These are phyloP conservation scores for Saccharum officinarum DNA, from an alignment of 176 grass and related monocot species.

Conservation along the genomic window DNA sequence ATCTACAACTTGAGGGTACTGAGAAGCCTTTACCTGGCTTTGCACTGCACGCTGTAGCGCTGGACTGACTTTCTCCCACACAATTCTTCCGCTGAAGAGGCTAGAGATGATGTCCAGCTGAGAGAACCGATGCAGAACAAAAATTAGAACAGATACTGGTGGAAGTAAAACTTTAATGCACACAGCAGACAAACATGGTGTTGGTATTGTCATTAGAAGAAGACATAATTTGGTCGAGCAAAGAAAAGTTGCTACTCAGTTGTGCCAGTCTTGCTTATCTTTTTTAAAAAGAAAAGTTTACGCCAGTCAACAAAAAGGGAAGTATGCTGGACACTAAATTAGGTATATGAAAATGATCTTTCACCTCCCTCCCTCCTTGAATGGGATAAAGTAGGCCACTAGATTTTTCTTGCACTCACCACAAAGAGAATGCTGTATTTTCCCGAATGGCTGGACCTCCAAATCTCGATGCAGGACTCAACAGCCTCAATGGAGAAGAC, in stretches of 20 bases:
- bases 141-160: constrained; percentile 25
- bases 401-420: constrained; percentile 47
- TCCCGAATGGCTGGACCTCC: constrained; percentile 72
- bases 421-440: constrained; percentile 82
- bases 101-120: constrained; percentile 95
- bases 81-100: constrained; percentile 89
- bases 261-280: neutral
- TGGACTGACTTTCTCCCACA: constrained; percentile 92
- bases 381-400: neutral
- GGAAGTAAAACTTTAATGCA: neutral
- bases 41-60: constrained; percentile 86
- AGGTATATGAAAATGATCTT: constrained; percentile 45
- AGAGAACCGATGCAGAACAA: constrained; percentile 18
- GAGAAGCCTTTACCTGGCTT: constrained; percentile 64
- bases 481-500: constrained; percentile 94
- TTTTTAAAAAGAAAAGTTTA: neutral
- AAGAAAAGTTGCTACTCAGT: neutral
- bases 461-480: constrained; percentile 86
- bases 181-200: neutral
- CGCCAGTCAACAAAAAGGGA: neutral
- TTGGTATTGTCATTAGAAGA: neutral
- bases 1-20: neutral
- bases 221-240: neutral
- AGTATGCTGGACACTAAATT: neutral
- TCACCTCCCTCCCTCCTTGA: neutral